Conservation (phyloP, 805 yeast genomes). For the Sugiyamaella americana region DNA sequence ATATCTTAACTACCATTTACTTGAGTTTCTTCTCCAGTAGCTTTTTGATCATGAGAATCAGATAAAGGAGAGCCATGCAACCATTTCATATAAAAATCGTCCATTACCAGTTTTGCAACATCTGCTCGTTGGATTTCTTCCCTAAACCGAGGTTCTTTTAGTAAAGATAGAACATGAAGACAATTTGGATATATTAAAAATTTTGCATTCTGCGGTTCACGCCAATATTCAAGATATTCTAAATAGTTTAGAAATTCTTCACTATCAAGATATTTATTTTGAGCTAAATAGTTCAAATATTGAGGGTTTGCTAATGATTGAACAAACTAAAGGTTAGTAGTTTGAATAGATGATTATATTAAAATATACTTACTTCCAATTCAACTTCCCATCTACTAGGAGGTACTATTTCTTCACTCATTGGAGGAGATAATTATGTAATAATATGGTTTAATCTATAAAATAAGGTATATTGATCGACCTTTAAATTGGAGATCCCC, state of each 20-base stretch:
- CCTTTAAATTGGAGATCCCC: no score
- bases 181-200: slow-evolving; percentile 81
- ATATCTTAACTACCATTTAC: no score
- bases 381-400: slow-evolving; percentile 87
- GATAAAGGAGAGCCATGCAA: no score
- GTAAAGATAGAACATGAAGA: slow-evolving; percentile 66
- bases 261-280: slow-evolving; percentile 68
- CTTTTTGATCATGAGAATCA: background rate
- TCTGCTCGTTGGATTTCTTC: slow-evolving; percentile 37
- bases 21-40: background rate
- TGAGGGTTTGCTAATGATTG: slow-evolving; percentile 88
- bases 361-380: slow-evolving; percentile 48
- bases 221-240: slow-evolving; percentile 82
- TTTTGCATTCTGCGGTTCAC: slow-evolving; percentile 59
- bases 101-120: slow-evolving; percentile 38
- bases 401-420: slow-evolving; percentile 28
- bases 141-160: slow-evolving; percentile 36
- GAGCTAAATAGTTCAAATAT: slow-evolving; percentile 81
- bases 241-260: slow-evolving; percentile 68
- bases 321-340: slow-evolving; percentile 50
- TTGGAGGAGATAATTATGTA: background rate
- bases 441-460: no score
- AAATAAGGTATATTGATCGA: no score
- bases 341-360: background rate
- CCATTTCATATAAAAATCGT: slow-evolving; percentile 39